Percentiles rank a stretch among this genome's conserved stretches.
Conservation (phyloP, 2,329 filamentous ascomycete genomes). For the Fragosphaeria purpurea region DNA sequence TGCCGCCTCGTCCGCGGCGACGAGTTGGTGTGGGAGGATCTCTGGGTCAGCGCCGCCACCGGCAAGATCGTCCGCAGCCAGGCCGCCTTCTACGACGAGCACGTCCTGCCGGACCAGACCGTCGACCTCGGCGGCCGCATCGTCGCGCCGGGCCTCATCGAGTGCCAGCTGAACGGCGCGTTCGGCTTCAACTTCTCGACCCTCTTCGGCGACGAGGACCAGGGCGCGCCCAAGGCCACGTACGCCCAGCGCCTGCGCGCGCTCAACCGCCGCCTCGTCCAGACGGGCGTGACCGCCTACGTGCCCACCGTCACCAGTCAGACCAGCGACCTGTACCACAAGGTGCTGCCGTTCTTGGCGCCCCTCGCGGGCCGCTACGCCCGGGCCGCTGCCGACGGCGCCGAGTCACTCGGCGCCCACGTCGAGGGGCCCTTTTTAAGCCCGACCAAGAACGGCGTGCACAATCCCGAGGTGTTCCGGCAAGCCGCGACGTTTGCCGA, state of each 20-base stretch:
- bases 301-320: slow-evolving; percentile 79
- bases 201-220: slow-evolving; percentile 47
- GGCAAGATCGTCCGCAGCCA: slow-evolving; percentile 73
- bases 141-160: slow-evolving; percentile 76
- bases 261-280: slow-evolving; percentile 61
- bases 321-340: slow-evolving; percentile 68
- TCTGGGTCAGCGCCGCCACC: slow-evolving; percentile 77
- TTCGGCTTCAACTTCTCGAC: slow-evolving; percentile 89
- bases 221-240: slow-evolving; percentile 31
- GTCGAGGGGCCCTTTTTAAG: slow-evolving; percentile 85
- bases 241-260: slow-evolving; percentile 65
- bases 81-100: slow-evolving; percentile 56
- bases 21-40: slow-evolving; percentile 60
- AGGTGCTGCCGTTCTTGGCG: slow-evolving; percentile 66
- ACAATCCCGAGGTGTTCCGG: slow-evolving; percentile 63
- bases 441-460: slow-evolving; percentile 76
- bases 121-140: slow-evolving; percentile 78
- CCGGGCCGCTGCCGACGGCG: slow-evolving; percentile 56
- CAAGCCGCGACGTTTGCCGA: slow-evolving; percentile 54
- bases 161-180: slow-evolving; percentile 84
- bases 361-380: slow-evolving; percentile 46
- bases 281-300: slow-evolving; percentile 81
- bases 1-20: slow-evolving; percentile 65
- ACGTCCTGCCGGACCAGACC: slow-evolving; percentile 59
- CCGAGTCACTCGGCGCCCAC: slow-evolving; percentile 78